These are phyloP conservation scores for Takakia lepidozioides DNA, from an alignment of 225 moss, liverwort and hornwort genomes.

Conservation along the genomic window DNA sequence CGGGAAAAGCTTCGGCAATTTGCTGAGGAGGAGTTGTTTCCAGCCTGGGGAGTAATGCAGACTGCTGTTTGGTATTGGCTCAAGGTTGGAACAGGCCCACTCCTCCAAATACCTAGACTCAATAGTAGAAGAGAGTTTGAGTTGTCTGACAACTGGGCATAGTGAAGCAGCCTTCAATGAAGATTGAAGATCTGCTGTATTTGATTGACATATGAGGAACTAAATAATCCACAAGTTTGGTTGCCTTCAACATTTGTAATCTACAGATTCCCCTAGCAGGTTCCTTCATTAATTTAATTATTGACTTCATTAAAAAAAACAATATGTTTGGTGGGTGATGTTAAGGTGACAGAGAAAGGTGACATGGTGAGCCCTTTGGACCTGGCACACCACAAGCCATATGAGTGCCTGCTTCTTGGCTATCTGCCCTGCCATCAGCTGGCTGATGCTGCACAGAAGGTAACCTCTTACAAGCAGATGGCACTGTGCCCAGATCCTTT, in stretches of 20 bases:
- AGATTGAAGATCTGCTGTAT: too few relatives aligned
- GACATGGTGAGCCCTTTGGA: conserved; percentile 85
- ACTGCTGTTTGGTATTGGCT: conserved; percentile 91
- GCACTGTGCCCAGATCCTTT: not conserved
- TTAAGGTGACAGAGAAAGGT: conserved; percentile 58
- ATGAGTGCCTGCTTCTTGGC: conserved; percentile 83
- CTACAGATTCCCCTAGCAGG: too few relatives aligned
- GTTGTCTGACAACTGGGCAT: too few relatives aligned
- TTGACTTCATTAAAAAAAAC: too few relatives aligned
- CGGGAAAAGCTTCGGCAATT: conserved; percentile 95
- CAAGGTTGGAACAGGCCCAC: conserved; percentile 68
- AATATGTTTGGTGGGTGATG: too few relatives aligned
- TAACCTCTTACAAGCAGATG: conserved; percentile 1
- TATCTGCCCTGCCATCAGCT: conserved; percentile 28
- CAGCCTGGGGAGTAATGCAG: conserved; percentile 72
- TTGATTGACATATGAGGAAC: too few relatives aligned
- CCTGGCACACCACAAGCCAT: conserved; percentile 91
- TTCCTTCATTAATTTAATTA: too few relatives aligned
- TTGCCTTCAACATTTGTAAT: too few relatives aligned
- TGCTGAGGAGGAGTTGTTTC: conserved; percentile 77
- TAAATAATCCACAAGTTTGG: too few relatives aligned
- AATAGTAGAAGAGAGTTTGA: too few relatives aligned
- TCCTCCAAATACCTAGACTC: too few relatives aligned
- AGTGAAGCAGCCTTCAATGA: too few relatives aligned
- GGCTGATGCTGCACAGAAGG: conserved; percentile 19